Evolutionary conservation across 2,329 filamentous ascomycete species (phyloP).

Genomic region (Fusarium tanahbumbuense): DNA sequence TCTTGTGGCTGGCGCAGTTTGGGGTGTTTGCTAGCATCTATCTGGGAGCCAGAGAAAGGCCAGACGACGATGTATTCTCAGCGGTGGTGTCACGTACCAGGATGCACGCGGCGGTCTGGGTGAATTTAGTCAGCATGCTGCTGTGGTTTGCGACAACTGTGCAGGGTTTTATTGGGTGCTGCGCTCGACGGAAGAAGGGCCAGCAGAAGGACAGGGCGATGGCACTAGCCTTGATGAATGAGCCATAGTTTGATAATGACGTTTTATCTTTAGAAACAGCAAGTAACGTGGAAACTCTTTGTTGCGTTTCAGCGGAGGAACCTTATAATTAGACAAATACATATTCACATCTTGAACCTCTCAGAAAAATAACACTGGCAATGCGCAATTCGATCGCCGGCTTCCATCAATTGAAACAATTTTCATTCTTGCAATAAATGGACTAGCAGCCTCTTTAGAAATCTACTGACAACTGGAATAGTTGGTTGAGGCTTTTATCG

Average conservation of each 20-base stretch:
- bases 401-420: too few species aligned
- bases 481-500: too few species aligned
- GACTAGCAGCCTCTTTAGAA: too few species aligned
- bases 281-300: accelerated
- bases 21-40: not conserved
- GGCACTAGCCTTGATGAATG: too few species aligned
- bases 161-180: conserved; percentile 2
- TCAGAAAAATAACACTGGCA: too few species aligned
- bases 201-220: too few species aligned
- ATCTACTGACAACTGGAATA: too few species aligned
- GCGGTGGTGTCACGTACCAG: not conserved
- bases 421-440: too few species aligned
- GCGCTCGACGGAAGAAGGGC: conserved; percentile 15
- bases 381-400: accelerated
- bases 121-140: conserved; percentile 2
- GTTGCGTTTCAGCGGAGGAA: too few species aligned
- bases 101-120: conserved; percentile 12
- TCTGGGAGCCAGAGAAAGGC: not conserved
- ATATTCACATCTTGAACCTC: too few species aligned
- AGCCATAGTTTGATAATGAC: too few species aligned
- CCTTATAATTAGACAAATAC: accelerated
- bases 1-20: conserved; percentile 10
- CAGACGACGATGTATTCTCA: not conserved
- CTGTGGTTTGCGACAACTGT: conserved; percentile 7
- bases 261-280: too few species aligned